Evolutionary conservation across 306 rosid genomes (phyloP), one percentile per base, ranked within the genome.

Genomic region (Fragaria ananassa): DNA sequence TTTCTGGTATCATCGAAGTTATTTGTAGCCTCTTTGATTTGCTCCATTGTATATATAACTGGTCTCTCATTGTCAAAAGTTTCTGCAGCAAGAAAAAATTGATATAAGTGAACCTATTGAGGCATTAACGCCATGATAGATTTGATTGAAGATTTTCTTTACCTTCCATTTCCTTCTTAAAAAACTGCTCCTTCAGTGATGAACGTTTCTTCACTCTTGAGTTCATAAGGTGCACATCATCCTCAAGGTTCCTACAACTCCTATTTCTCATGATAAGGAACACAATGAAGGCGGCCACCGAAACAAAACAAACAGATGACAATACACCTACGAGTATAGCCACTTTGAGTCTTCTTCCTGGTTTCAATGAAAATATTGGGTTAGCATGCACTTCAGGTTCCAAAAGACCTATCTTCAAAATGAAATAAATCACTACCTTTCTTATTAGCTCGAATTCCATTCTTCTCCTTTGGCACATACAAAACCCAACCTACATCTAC

Each of bases 401-500:
- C 31, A 15, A 47, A 47, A 63, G 3, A 2, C 1, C 6, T 23
- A 23, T 60, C 14, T 56, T 56, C 29, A 56, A 27, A 61, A 15
- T 17, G 39, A 21, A 34, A n/a, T 13, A 50, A n/a, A 37, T 34
- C 25, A 27, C 12, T 76, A 76, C 79, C 74, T 66, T 15, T 10
- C 1, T 53, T 39, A 1, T 8, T 17, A 6, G 45, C 37, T 75
- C 12, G 11, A 37, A 75, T 13, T 66, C 74, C 72, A 15, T 37
- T 66, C 19, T 50, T 69, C 65, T 76, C 72, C 53, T 6, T 34
- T 5, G 79, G 79, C 65, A 76, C 79, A 66, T 65, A 76, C 73
- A 76, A 50, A 27, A 76, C 79, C 79, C 73, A 66, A 14, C 79
- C 79, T 41, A 76, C 56, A 66, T 76, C 79, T 35, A 76, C 17